These are phyloP conservation scores for Termitomyces sp. DNA, from an alignment of 768 basidiomycete species.

Conservation along the genomic window DNA sequence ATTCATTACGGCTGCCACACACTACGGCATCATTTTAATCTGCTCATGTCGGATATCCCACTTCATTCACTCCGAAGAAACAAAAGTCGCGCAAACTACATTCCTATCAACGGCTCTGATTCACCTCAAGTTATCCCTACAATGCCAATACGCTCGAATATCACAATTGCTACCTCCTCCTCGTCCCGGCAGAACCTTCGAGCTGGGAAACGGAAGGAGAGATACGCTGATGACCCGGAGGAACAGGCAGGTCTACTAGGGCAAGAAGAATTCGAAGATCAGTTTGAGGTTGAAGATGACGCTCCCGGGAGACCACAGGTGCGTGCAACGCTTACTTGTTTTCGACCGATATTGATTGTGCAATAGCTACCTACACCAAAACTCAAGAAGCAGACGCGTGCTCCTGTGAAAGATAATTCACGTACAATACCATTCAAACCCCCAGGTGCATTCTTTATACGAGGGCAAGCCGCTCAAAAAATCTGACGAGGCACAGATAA, in stretches of 20 bases:
- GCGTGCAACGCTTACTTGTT: background rate
- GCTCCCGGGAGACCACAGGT: slow-evolving; percentile 11
- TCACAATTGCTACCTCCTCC: slow-evolving; percentile 25
- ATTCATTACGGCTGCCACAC: background rate
- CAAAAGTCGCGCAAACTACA: slow-evolving; percentile 45
- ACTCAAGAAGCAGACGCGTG: slow-evolving; percentile 19
- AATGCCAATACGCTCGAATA: slow-evolving; percentile 19
- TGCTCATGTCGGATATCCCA: slow-evolving; percentile 69
- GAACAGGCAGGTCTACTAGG: slow-evolving; percentile 55
- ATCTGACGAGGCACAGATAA: slow-evolving; percentile 47
- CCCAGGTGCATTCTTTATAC: slow-evolving; percentile 42
- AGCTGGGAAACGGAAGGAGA: slow-evolving; percentile 46
- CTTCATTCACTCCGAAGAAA: slow-evolving; percentile 56
- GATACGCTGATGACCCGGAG: slow-evolving; percentile 61
- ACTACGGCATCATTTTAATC: background rate
- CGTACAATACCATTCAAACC: slow-evolving; percentile 77
- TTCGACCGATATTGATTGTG: slow-evolving; percentile 15
- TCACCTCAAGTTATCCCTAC: slow-evolving; percentile 24
- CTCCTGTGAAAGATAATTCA: slow-evolving; percentile 58
- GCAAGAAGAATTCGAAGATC: slow-evolving; percentile 34
- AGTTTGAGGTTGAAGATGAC: slow-evolving; percentile 33
- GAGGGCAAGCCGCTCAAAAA: background rate
- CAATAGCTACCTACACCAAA: slow-evolving; percentile 16
- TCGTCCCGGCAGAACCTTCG: slow-evolving; percentile 21
- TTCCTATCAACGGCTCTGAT: slow-evolving; percentile 35